Evolutionary conservation across 352 stramenopile species (phyloP).

Genomic region (Phytophthora citricola): DNA sequence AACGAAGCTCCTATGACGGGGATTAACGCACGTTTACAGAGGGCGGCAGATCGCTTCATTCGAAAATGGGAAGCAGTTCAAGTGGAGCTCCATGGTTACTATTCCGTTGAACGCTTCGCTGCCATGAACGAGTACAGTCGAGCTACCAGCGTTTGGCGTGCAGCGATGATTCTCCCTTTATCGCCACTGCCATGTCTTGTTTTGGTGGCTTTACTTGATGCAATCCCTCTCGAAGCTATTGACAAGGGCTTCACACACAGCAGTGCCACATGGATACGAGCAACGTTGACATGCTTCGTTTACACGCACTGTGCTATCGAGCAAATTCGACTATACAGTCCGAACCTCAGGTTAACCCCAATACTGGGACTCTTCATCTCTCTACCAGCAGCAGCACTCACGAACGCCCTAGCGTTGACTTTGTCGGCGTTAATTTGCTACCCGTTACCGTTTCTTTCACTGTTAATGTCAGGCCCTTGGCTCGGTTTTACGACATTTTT

Average conservation of each 20-base stretch:
- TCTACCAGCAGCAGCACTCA: slow-evolving; percentile 15
- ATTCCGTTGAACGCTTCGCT: slow-evolving; percentile 21
- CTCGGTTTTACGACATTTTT: slow-evolving; percentile 24
- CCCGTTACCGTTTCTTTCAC: slow-evolving; percentile 17
- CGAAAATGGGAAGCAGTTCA: slow-evolving; percentile 31
- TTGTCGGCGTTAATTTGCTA: slow-evolving; percentile 19
- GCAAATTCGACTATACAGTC: slow-evolving; percentile 31
- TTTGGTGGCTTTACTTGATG: slow-evolving; percentile 23
- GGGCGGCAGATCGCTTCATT: slow-evolving; percentile 10
- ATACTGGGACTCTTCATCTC: slow-evolving; percentile 14
- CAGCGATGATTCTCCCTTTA: slow-evolving; percentile 2
- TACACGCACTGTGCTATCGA: slow-evolving; percentile 32
- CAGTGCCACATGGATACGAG: slow-evolving; percentile 11
- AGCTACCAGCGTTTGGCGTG: slow-evolving; percentile 8
- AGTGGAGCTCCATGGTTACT: slow-evolving; percentile 31
- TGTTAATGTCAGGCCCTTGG: slow-evolving; percentile 27
- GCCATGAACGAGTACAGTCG: slow-evolving; percentile 19
- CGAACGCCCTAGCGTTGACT: slow-evolving; percentile 3
- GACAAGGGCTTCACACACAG: slow-evolving; percentile 17
- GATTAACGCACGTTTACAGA: slow-evolving; percentile 5
- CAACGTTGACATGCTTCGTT: slow-evolving; percentile 18
- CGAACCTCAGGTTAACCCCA: slow-evolving; percentile 16
- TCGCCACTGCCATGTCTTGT: slow-evolving; percentile 22
- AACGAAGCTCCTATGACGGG: too few species aligned
- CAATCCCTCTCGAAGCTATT: slow-evolving; percentile 14